Evolutionary conservation across 306 rosid species (phyloP).

Genomic region (Trifolium dubium): DNA sequence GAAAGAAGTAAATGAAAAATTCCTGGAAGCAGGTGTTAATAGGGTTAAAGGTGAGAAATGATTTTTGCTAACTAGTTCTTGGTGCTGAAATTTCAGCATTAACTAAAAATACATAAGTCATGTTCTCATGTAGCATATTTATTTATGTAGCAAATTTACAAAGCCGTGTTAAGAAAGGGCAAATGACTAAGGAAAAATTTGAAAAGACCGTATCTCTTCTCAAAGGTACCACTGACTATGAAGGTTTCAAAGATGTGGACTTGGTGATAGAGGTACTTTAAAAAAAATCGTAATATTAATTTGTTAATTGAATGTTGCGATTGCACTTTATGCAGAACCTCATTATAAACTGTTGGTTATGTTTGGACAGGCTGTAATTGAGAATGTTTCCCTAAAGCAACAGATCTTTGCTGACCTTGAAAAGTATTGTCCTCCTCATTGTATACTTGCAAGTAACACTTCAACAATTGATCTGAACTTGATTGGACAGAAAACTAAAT

Average conservation of each 20-base stretch:
- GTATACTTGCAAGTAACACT: conserved; percentile 95
- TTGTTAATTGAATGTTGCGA: conserved; percentile 4
- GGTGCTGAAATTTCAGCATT: conserved; percentile 13
- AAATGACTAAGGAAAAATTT: conserved; percentile 73
- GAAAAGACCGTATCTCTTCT: conserved; percentile 75
- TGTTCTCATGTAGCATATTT: conserved; percentile 20
- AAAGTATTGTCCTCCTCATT: conserved; percentile 82
- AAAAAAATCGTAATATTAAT: neutral
- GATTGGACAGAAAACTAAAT: conserved; percentile 80
- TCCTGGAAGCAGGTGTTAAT: conserved; percentile 82
- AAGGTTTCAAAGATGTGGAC: conserved; percentile 86
- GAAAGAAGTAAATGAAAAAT: conserved; percentile 88
- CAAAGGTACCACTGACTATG: conserved; percentile 74
- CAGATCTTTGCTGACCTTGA: conserved; percentile 90
- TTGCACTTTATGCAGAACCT: conserved; percentile 29
- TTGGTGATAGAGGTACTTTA: conserved; percentile 88
- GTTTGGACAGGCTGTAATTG: conserved; percentile 84
- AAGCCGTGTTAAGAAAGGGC: conserved; percentile 87
- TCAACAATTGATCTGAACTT: conserved; percentile 95
- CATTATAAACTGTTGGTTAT: conserved; percentile 34
- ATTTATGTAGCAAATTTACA: conserved; percentile 79
- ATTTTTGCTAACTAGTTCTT: conserved; percentile 36
- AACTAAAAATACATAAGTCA: neutral
- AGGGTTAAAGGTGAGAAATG: conserved; percentile 80
- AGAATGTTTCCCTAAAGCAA: conserved; percentile 87